Conservation (phyloP, 2,329 filamentous ascomycete species). For the Fusarium drepaniforme region DNA sequence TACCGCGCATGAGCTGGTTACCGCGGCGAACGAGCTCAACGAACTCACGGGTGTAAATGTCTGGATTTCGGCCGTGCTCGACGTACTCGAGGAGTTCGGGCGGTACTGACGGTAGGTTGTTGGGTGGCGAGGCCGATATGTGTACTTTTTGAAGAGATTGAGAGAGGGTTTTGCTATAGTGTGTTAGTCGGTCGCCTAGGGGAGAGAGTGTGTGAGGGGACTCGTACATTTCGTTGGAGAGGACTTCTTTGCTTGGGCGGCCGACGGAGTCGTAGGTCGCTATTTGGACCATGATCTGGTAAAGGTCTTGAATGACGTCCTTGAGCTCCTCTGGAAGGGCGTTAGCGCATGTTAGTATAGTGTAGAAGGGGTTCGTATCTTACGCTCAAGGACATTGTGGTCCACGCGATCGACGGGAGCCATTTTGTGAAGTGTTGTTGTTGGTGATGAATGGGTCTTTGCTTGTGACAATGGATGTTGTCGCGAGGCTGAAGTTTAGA, state of each 20-base stretch:
- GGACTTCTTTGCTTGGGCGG: slow-evolving; percentile 66
- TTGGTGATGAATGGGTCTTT: not conserved
- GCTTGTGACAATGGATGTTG: slow-evolving; percentile 15
- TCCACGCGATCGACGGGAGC: slow-evolving; percentile 56
- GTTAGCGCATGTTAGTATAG: slow-evolving; percentile 15
- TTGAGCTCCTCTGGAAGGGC: slow-evolving; percentile 65
- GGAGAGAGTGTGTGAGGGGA: not conserved
- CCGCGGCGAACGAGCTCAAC: slow-evolving; percentile 75
- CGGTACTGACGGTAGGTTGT: slow-evolving; percentile 65
- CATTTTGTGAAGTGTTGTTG: slow-evolving; percentile 46
- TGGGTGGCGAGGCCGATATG: slow-evolving; percentile 54
- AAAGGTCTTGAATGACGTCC: slow-evolving; percentile 73
- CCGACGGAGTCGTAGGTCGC: slow-evolving; percentile 69
- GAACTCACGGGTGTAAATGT: slow-evolving; percentile 81
- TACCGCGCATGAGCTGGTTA: slow-evolving; percentile 76
- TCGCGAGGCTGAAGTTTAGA: slow-evolving; percentile 11
- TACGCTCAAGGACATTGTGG: slow-evolving; percentile 56
- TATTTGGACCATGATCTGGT: slow-evolving; percentile 73
- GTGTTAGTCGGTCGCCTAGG: slow-evolving; percentile 13
- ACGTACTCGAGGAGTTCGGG: slow-evolving; percentile 76
- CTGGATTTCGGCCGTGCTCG: slow-evolving; percentile 78
- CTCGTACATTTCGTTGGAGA: slow-evolving; percentile 64
- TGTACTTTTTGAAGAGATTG: slow-evolving; percentile 54
- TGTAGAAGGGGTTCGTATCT: not conserved
- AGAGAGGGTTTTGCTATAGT: slow-evolving; percentile 54